Evolutionary conservation across 306 rosid genomes (phyloP).

Genomic region (Ormosia semicastrata): DNA sequence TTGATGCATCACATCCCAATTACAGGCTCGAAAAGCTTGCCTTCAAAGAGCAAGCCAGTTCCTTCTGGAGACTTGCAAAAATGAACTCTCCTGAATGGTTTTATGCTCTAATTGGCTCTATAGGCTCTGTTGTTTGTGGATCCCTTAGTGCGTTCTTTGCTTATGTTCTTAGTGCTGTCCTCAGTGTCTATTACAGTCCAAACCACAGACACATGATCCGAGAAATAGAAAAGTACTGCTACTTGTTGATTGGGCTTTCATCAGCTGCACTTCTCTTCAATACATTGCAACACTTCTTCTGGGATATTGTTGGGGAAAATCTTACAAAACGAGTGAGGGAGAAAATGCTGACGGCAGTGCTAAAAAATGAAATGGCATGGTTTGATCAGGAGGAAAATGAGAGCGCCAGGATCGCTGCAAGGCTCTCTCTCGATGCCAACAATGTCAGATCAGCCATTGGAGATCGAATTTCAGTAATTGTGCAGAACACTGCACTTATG

Average conservation of each 20-base stretch:
- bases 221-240: conserved; percentile 84
- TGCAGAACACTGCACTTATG: conserved; percentile 98
- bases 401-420: conserved; percentile 86
- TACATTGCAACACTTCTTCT: conserved; percentile 89
- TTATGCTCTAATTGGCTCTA: conserved; percentile 81
- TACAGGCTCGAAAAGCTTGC: conserved; percentile 85
- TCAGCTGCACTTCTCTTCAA: conserved; percentile 96
- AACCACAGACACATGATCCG: conserved; percentile 73
- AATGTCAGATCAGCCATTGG: conserved; percentile 99
- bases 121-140: conserved; percentile 93
- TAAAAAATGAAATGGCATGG: conserved; percentile 98
- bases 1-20: conserved; percentile 77
- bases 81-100: conserved; percentile 99
- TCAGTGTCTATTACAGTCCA: conserved; percentile 88
- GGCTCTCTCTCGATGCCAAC: conserved; percentile 97
- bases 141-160: conserved; percentile 97
- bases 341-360: conserved; percentile 85
- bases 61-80: conserved; percentile 97
- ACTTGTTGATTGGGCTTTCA: conserved; percentile 92
- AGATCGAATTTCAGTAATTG: conserved; percentile 94
- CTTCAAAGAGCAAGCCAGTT: conserved; percentile 93
- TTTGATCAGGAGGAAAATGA: conserved; percentile 99
- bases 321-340: conserved; percentile 97
- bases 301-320: conserved; percentile 99
- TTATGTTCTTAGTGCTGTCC: conserved; percentile 96